Evolutionary conservation across 345 rosid species (phyloP).

Genomic region (Orychophragmus violaceus): DNA sequence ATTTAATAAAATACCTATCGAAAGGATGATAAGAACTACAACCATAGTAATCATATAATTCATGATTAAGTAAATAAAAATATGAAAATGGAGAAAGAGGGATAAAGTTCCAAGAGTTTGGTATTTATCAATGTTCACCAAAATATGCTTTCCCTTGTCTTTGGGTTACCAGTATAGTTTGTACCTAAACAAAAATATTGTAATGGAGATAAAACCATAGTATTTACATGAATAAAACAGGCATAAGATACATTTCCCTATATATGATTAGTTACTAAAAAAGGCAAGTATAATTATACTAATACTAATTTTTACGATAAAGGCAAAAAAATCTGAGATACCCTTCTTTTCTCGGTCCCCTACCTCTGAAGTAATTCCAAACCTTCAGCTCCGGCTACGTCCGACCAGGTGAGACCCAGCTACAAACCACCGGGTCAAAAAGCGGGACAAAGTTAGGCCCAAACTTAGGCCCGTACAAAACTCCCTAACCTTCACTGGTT

Average conservation of each 20-base stretch:
- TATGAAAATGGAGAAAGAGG: not conserved
- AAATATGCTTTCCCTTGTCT: constrained; percentile 60
- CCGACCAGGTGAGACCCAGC: not conserved
- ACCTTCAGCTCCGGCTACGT: not conserved
- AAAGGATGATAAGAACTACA: not conserved
- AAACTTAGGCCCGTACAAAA: constrained; percentile 5
- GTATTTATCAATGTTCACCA: not conserved
- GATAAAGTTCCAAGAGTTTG: not conserved
- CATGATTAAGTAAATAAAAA: constrained; percentile 12
- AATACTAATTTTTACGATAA: not conserved
- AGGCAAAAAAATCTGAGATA: not conserved
- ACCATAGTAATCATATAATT: not conserved
- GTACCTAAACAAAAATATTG: not conserved
- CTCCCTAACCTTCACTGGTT: not conserved
- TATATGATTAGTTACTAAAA: not conserved
- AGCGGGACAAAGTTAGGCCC: constrained; percentile 1
- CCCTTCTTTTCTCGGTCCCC: not conserved
- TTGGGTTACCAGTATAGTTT: constrained; percentile 1
- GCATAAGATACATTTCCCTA: constrained; percentile 6
- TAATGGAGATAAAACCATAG: not conserved
- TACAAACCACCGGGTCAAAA: not conserved
- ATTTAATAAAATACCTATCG: constrained; percentile 11
- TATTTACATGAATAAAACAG: constrained; percentile 7
- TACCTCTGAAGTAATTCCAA: not conserved
- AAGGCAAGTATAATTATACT: not conserved